Percentiles rank a stretch among this genome's conserved stretches.
These are phyloP conservation scores for Fusarium phyllophilum DNA, from an alignment of 2,329 filamentous ascomycete genomes.

Conservation along the genomic window DNA sequence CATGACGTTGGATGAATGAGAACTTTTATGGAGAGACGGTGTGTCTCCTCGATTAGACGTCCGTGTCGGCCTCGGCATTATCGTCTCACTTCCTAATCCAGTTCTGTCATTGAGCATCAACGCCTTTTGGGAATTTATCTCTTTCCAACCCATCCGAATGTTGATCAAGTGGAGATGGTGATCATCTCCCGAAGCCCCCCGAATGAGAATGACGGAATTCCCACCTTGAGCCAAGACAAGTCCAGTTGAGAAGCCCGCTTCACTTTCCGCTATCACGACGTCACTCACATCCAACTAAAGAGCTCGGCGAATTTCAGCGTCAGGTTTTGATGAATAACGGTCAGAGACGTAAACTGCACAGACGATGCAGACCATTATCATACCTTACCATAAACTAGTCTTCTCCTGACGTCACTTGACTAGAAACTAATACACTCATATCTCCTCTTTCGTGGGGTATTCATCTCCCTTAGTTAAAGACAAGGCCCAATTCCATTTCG, in stretches of 20 bases:
- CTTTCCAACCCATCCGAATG: conserved; percentile 16
- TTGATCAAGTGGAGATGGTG: conserved; percentile 30
- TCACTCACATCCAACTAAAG: conserved; percentile 4
- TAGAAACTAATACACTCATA: neutral
- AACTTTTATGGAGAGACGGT: neutral
- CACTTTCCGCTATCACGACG: conserved; percentile 20
- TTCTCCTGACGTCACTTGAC: conserved; percentile 24
- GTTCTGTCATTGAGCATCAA: conserved; percentile 16
- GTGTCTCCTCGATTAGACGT: neutral
- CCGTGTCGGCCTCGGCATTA: conserved; percentile 15
- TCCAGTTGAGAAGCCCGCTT: conserved; percentile 1
- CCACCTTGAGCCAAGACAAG: conserved; percentile 1
- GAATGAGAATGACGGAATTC: conserved; percentile 33
- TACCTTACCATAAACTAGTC: neutral
- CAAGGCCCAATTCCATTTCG: conserved; percentile 33
- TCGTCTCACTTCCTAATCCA: conserved; percentile 15
- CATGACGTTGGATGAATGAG: conserved; percentile 17
- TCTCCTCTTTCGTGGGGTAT: conserved; percentile 4
- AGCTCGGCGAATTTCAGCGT: conserved; percentile 4
- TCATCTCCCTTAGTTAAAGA: conserved; percentile 16
- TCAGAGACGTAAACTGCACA: conserved; percentile 4
- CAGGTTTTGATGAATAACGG: conserved; percentile 8
- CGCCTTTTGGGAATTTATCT: conserved; percentile 1
- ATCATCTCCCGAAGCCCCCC: conserved; percentile 13
- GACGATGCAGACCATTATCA: conserved; percentile 4